Conservation (phyloP, 208 protist genomes). For the Crithidia brevicula region DNA sequence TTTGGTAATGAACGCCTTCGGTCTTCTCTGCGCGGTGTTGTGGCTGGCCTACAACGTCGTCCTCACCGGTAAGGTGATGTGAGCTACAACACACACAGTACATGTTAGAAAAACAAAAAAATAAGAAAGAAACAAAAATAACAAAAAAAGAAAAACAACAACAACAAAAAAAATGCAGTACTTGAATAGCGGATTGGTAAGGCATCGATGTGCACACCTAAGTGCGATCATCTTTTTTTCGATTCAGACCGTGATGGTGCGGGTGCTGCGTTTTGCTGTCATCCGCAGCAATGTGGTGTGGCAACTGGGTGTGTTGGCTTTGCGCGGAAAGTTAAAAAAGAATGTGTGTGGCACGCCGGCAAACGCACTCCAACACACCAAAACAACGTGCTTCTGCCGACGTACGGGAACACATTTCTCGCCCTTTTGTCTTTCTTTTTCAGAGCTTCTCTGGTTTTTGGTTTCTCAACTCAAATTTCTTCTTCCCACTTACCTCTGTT, state of each 20-base stretch:
- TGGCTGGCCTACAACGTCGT: slow-evolving; percentile 40
- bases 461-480: slow-evolving; percentile 5
- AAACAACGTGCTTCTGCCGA: no score
- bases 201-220: no score
- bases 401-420: slow-evolving; percentile 4
- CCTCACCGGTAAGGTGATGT: slow-evolving; percentile 26
- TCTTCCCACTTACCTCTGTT: no score
- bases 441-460: slow-evolving; percentile 12
- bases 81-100: no score
- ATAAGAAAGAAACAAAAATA: neutral
- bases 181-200: no score
- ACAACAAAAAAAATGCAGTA: neutral
- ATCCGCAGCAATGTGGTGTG: no score
- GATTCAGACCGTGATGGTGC: no score
- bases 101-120: no score
- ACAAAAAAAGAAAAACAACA: neutral
- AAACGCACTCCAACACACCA: no score
- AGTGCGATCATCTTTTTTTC: slow-evolving; percentile 1
- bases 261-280: slow-evolving; percentile 7
- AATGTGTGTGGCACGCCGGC: no score
- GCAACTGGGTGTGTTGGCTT: no score
- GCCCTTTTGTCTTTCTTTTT: slow-evolving; percentile 12
- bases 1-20: slow-evolving; percentile 39
- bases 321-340: no score
- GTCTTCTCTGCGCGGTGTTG: slow-evolving; percentile 33